Evolutionary conservation across 352 stramenopile genomes (phyloP), one percentile per base, ranked within the genome.

Genomic region (Phytophthora aleatoria): DNA sequence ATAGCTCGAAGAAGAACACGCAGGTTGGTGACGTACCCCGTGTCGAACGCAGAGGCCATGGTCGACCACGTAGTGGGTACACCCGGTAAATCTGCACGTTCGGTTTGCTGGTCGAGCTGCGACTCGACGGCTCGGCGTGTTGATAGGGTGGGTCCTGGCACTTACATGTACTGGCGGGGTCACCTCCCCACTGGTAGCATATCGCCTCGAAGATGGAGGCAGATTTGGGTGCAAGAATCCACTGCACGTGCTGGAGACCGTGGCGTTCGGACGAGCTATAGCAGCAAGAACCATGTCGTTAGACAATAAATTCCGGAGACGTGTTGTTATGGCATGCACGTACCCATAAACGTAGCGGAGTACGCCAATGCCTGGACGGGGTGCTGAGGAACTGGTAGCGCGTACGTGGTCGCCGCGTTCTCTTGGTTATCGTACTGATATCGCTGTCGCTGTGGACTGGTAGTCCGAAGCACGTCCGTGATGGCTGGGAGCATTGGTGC

Each of bases 21-120:
- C 7, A 47, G 44, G 16, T 16, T 8, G 11, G 3, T 30, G 16
- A 63, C 76, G 48, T 69, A 90, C 81, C 39, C 81, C 79, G 31
- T 90, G 81, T 3, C 81, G 75, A 12, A 89, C 76, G 45, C 81
- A 90, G 16, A 89, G 74, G 10, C 81, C 81, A 38, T 86, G 74
- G 50, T 90, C 80, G 42, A 89, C 81, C 20, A 90, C 80, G 66
- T 90, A 90, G 57, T 89, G 76, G 47, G 79, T 81, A 42, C 81
- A 90, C 47, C 77, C 79, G 26, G 81, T 71, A 48, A 73, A 78
- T 50, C 81, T 89, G 67, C 79, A 90, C 33, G 81, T 77, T 39
- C 81, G 77, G 48, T 68, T 86, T n/a, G 79, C 73, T 12, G 78
- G 77, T 12, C 76, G 67, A 9, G 50, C 1, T 12, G 39, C 39